Evolutionary conservation across 345 rosid genomes (phyloP).

Genomic region (Rhodamnia argentea): DNA sequence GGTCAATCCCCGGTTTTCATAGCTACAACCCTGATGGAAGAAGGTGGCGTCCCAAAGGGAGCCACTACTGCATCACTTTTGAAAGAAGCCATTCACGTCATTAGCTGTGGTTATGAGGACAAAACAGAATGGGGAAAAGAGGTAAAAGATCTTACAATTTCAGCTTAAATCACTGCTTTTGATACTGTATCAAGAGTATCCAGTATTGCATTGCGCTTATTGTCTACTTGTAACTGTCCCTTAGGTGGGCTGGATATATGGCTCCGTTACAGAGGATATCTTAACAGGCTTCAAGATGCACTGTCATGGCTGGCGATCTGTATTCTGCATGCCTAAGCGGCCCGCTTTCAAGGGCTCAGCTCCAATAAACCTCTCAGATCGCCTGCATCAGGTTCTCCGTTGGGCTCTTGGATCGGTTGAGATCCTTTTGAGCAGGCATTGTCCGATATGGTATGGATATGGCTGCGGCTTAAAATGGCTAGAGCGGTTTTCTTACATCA

Average conservation of each 20-base stretch:
- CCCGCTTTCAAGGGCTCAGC: conserved; percentile 72
- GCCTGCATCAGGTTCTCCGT: conserved; percentile 63
- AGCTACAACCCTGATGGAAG: conserved; percentile 38
- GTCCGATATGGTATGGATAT: conserved; percentile 68
- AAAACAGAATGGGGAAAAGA: conserved; percentile 72
- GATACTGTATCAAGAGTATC: not conserved
- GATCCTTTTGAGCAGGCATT: conserved; percentile 60
- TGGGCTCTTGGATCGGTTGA: conserved; percentile 76
- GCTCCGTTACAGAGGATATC: conserved; percentile 74
- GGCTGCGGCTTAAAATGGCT: conserved; percentile 56
- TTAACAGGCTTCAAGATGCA: conserved; percentile 79
- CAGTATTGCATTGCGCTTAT: not conserved
- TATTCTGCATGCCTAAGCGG: conserved; percentile 49
- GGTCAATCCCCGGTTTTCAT: conserved; percentile 48
- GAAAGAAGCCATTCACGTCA: conserved; percentile 67
- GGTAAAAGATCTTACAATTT: conserved; percentile 10
- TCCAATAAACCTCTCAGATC: conserved; percentile 68
- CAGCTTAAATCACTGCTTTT: not conserved
- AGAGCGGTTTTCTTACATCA: conserved; percentile 58
- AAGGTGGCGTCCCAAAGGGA: conserved; percentile 40
- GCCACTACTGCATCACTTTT: conserved; percentile 43
- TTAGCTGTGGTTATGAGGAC: conserved; percentile 66
- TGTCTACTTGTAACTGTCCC: not conserved
- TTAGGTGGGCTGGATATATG: conserved; percentile 73
- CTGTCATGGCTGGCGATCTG: conserved; percentile 71